Evolutionary conservation across 768 basidiomycete species (phyloP), one percentile per base, ranked within the genome.

Genomic region (Xerocomus brunneocitrinus): DNA sequence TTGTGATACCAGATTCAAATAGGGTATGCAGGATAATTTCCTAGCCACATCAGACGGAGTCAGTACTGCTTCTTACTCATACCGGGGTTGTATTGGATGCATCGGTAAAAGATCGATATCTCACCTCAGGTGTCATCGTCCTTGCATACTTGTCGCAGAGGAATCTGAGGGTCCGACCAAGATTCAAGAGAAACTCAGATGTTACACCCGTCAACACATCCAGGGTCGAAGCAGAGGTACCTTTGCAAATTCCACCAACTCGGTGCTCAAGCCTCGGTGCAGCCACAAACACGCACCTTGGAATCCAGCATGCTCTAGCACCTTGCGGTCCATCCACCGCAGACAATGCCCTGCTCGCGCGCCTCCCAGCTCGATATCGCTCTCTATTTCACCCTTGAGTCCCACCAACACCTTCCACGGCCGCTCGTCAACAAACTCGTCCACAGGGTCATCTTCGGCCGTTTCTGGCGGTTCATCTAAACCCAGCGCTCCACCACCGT

Each of bases 1-100:
- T 80, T 0, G 90, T 82, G 7, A 81, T 83, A 5, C 95, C 95
- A 55, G 88, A 90, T 71, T 97, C 92, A 59, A 94, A 91, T 16
- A 98, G 73, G 0, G 91, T 88, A 67, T 95, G 92, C 2, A 94
- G 78, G 35, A 95, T 84, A 32, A 97, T 95, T 84, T 95, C 92
- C 92, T 95, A 54, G n/a, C 40, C 32, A 51, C 22, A 36, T 8
- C 32, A 36, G 35, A 36, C 45, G 9, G 19, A 49, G 40, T 38
- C 32, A 22, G 14, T 22, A 19, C 6, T 41, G 31, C 52, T 25
- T 16, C 36, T 19, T 19, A 19, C 19, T 13, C 12, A 34, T 27
- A 6, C 32, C 32, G 4, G 32, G 13, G 5, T 13, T 34, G 5
- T 13, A 9, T 32, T 7, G 16, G 16, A 14, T 30, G 24, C 24